Base-by-base conservation (phyloP, 192 early-diverging fungal genomes). In the Kickxella alabastrina region DNA sequence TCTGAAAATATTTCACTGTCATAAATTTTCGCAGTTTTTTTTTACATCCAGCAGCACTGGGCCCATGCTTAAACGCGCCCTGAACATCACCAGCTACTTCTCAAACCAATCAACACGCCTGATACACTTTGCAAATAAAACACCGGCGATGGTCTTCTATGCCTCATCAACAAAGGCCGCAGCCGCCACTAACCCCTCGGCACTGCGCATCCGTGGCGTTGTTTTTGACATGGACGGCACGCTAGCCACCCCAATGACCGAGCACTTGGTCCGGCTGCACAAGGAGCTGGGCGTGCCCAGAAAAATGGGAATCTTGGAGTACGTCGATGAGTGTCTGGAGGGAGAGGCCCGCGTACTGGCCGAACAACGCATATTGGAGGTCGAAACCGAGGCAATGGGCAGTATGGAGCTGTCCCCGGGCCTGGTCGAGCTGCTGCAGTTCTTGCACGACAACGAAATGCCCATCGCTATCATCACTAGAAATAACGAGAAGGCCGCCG, bases 191-290 rank as follows among this genome's bases (percentile, higher is more conserved):
- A 37, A 56, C 48, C 52, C 65, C 10, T 17, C 41, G n/a, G 60
- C 65, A 12, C 43, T 59, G 48, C 65, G 72, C 3, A 75, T 75
- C 36, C 65, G 72, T 28, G 72, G 72, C 10, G 65, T 75, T 2
- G 65, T 68, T 10, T 75, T 75, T 24, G 72, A 77, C 38, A 78
- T 78, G 75, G 75, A 78, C 35, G 75, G 75, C 28, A 78, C 75
- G 7, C 47, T 78, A 38, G 62, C 70, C 13, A 68, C 57, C 18
- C 65, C 75, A 9, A 78, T 78, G 28, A 68, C 52, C 39, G 65
- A 60, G 47, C 48, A 68, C 43, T 54, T 78, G 52, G 7, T 27
- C 12, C 41, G 60, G 26, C 72, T 78, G 68, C 64, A 59, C 22
- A 31, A 15, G 18, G 64, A 54, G 10, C 31, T 78, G 10, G 48